Percentiles rank a stretch among this genome's conserved stretches.
These are phyloP conservation scores for Grosmannia clavigera DNA, from an alignment of 2,329 filamentous ascomycete species.

Conservation along the genomic window DNA sequence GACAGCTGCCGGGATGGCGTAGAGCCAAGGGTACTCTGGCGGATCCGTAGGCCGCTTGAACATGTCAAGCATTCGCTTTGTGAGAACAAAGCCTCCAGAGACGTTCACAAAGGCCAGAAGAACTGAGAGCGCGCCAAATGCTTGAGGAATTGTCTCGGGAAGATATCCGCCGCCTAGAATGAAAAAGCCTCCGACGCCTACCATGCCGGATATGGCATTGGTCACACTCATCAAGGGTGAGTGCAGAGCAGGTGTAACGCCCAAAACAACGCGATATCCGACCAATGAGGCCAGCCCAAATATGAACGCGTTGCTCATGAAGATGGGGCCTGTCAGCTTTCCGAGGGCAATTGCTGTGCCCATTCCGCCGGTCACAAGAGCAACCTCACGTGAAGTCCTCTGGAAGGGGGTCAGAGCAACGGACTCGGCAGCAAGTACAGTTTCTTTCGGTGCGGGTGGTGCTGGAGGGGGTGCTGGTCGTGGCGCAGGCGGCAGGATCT, in stretches of 20 bases:
- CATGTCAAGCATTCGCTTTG: slow-evolving; percentile 89
- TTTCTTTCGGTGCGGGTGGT: slow-evolving; percentile 39
- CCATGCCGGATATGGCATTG: slow-evolving; percentile 85
- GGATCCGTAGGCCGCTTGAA: slow-evolving; percentile 79
- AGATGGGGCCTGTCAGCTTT: slow-evolving; percentile 68
- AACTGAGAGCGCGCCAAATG: slow-evolving; percentile 67
- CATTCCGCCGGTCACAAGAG: slow-evolving; percentile 65
- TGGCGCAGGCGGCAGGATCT: slow-evolving; percentile 63
- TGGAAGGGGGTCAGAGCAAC: slow-evolving; percentile 72
- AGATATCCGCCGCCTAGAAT: slow-evolving; percentile 73
- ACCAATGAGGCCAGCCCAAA: slow-evolving; percentile 76
- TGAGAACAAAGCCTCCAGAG: slow-evolving; percentile 80
- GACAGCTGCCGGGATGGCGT: slow-evolving; percentile 61
- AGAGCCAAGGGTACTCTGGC: slow-evolving; percentile 79
- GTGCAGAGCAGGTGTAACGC: slow-evolving; percentile 70
- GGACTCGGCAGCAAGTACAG: slow-evolving; percentile 41
- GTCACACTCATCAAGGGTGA: slow-evolving; percentile 88
- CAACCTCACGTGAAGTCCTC: slow-evolving; percentile 63
- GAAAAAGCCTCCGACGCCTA: slow-evolving; percentile 78
- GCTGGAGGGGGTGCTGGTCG: slow-evolving; percentile 50
- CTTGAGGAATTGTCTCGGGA: slow-evolving; percentile 67
- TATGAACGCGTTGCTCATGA: slow-evolving; percentile 81
- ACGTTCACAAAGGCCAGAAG: slow-evolving; percentile 81
- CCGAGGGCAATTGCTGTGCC: slow-evolving; percentile 61
- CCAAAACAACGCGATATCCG: slow-evolving; percentile 82